A percentile compares a stretch with the other conserved stretches of the same genome.
Evolutionary conservation across 2,329 filamentous ascomycete species (phyloP).

Genomic region (Penicillium occitanis): DNA sequence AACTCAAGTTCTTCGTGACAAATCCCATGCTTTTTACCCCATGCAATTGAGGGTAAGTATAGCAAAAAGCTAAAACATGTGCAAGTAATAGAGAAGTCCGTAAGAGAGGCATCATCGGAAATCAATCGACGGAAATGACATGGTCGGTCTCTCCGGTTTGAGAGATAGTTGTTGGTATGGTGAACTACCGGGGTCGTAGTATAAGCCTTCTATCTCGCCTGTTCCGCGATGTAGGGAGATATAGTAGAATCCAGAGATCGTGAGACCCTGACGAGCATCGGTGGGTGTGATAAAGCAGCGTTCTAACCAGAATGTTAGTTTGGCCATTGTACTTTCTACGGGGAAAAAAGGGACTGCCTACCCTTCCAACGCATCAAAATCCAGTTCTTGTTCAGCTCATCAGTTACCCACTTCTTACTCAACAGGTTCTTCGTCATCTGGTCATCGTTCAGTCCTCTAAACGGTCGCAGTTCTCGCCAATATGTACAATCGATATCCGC

Average conservation of each 20-base stretch:
- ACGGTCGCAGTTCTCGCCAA: constrained; percentile 51
- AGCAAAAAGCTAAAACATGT: neutral
- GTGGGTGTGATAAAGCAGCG: constrained; percentile 51
- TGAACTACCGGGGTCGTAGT: constrained; percentile 52
- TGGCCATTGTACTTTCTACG: neutral
- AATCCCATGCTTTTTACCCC: neutral
- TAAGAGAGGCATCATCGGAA: constrained; percentile 35
- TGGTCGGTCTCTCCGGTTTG: constrained; percentile 40
- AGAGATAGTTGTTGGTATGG: constrained; percentile 51
- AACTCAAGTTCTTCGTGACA: neutral
- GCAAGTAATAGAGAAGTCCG: neutral
- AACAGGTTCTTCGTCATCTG: constrained; percentile 47
- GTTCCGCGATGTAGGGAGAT: constrained; percentile 48
- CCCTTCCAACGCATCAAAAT: constrained; percentile 56
- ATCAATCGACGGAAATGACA: constrained; percentile 44
- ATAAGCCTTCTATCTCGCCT: constrained; percentile 50
- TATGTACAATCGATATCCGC: constrained; percentile 49
- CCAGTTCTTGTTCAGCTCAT: constrained; percentile 45
- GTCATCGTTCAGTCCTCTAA: constrained; percentile 46
- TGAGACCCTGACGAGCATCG: constrained; percentile 48
- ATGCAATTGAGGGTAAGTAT: neutral
- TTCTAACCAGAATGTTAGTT: constrained; percentile 33
- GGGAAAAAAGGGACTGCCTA: constrained; percentile 26
- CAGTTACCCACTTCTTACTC: constrained; percentile 47
- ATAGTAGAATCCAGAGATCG: constrained; percentile 54